These are phyloP conservation scores for Penicillium sp. DNA, from an alignment of 2,329 filamentous ascomycete genomes.

Conservation along the genomic window DNA sequence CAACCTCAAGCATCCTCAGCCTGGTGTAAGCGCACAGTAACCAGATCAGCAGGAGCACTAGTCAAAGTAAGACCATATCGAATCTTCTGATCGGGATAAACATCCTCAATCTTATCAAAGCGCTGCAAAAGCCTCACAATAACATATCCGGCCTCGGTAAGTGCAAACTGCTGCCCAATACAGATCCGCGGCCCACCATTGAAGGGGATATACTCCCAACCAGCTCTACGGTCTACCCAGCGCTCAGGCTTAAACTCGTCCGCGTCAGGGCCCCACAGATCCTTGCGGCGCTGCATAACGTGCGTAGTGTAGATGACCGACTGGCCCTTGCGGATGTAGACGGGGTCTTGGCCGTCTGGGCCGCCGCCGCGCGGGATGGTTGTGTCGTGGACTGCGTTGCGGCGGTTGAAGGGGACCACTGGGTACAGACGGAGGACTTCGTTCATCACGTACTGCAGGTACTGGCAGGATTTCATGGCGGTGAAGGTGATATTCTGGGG, in stretches of 20 bases:
- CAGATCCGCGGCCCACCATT: constrained; percentile 73
- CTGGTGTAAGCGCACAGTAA: constrained; percentile 34
- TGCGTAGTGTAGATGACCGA: constrained; percentile 66
- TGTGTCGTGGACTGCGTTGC: constrained; percentile 42
- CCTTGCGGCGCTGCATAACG: constrained; percentile 67
- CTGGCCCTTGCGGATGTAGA: constrained; percentile 66
- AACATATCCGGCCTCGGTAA: constrained; percentile 68
- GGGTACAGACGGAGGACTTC: constrained; percentile 48
- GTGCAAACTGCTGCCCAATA: constrained; percentile 76
- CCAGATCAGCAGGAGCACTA: constrained; percentile 26
- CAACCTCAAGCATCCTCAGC: constrained; percentile 17
- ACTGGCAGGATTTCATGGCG: constrained; percentile 42
- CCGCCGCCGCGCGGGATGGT: constrained; percentile 57
- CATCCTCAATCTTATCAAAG: constrained; percentile 60
- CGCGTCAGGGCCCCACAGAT: constrained; percentile 49
- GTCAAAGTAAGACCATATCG: constrained; percentile 27
- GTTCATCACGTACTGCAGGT: constrained; percentile 39
- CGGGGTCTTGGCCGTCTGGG: constrained; percentile 55
- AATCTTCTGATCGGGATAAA: constrained; percentile 17
- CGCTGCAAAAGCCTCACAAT: constrained; percentile 70
- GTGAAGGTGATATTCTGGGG: constrained; percentile 44
- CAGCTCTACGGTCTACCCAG: constrained; percentile 63
- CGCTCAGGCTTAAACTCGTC: constrained; percentile 63
- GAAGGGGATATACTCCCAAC: constrained; percentile 72
- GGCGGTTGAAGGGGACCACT: constrained; percentile 47